A percentile compares a stretch with the other conserved stretches of the same genome.
Evolutionary conservation across 2,329 filamentous ascomycete genomes (phyloP).

Genomic region (Microsporum canis): DNA sequence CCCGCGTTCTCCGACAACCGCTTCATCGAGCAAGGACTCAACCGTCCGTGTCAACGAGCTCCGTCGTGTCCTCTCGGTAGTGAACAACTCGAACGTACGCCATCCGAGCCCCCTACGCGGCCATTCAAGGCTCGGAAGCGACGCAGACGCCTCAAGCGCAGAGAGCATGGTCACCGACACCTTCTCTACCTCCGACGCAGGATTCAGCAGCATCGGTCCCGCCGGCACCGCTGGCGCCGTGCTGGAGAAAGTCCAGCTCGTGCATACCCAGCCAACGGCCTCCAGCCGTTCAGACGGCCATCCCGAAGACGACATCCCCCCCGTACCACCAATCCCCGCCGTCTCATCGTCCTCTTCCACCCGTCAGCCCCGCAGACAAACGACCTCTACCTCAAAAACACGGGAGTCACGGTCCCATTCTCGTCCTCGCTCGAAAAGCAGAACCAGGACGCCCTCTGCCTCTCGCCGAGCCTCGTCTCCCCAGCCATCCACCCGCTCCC

Average conservation of each 20-base stretch:
- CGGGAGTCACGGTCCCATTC: neutral
- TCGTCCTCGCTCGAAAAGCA: neutral
- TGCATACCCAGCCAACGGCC: neutral
- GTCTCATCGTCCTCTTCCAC: neutral
- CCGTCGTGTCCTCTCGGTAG: conserved; percentile 37
- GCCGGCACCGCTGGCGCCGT: neutral
- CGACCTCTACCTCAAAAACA: neutral
- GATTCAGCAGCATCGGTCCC: conserved; percentile 15
- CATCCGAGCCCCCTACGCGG: conserved; percentile 35
- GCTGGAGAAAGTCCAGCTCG: neutral
- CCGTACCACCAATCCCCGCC: conserved; percentile 36
- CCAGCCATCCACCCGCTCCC: neutral
- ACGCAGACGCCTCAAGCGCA: conserved; percentile 27
- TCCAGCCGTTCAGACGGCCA: neutral
- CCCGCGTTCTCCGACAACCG: conserved; percentile 22
- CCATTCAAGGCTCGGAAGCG: conserved; percentile 25
- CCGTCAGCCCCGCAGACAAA: neutral
- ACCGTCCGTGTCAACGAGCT: conserved; percentile 40
- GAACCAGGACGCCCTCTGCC: neutral
- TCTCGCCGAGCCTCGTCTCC: neutral
- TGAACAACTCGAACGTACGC: conserved; percentile 23
- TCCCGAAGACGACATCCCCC: conserved; percentile 28
- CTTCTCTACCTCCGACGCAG: conserved; percentile 27
- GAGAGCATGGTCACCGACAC: conserved; percentile 37
- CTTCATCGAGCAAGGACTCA: conserved; percentile 33